Conservation (phyloP, 306 rosid species). For the Spatholobus suberectus region DNA sequence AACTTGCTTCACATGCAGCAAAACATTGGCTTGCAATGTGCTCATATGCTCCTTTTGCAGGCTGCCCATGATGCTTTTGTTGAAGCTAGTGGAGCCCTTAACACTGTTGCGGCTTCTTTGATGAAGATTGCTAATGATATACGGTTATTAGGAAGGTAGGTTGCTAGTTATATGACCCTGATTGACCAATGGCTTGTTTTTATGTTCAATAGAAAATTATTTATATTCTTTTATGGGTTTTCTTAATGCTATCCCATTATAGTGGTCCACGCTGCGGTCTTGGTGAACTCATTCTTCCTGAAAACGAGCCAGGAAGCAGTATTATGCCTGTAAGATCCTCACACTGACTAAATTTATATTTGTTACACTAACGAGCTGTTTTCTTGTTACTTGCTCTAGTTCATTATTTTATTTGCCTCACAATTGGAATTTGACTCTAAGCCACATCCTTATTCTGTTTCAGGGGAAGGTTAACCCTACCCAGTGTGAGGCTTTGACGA, state of each 20-base stretch:
- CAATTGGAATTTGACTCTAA: conserved; percentile 29
- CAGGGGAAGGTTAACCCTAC: conserved; percentile 99
- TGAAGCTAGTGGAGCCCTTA: conserved; percentile 90
- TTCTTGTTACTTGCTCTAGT: conserved; percentile 15
- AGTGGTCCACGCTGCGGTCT: conserved; percentile 99
- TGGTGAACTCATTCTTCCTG: conserved; percentile 99
- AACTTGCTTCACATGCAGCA: conserved; percentile 31
- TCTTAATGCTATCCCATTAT: conserved; percentile 40
- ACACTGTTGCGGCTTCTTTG: conserved; percentile 84
- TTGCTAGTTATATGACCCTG: conserved; percentile 23
- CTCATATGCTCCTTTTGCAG: conserved; percentile 54
- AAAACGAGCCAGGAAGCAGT: conserved; percentile 99
- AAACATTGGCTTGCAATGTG: conserved; percentile 29
- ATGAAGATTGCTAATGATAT: conserved; percentile 97
- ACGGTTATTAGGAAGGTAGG: conserved; percentile 92
- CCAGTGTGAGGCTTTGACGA: conserved; percentile 98
- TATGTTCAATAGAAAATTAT: not conserved
- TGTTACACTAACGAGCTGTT: conserved; percentile 17
- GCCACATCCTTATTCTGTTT: conserved; percentile 44
- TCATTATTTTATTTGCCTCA: conserved; percentile 20
- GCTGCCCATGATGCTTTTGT: conserved; percentile 99
- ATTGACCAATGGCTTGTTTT: not conserved
- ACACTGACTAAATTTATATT: conserved; percentile 21
- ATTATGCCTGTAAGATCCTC: conserved; percentile 89
- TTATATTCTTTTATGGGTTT: conserved; percentile 17